Evolutionary conservation across 169 alveolate species (phyloP).

Genomic region (Eimeria zaria): DNA sequence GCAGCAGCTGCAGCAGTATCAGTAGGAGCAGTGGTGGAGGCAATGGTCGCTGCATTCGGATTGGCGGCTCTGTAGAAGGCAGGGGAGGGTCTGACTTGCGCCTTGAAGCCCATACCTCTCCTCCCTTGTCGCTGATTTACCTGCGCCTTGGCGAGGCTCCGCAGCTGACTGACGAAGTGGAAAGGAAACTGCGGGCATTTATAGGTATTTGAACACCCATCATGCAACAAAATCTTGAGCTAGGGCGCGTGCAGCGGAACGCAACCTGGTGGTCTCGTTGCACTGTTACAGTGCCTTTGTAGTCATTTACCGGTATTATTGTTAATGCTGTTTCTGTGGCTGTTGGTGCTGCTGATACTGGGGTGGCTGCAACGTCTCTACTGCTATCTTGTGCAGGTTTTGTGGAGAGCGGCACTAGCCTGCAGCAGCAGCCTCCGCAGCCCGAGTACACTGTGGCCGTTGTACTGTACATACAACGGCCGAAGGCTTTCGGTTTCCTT

Average conservation of each 20-base stretch:
- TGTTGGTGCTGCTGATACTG: neutral
- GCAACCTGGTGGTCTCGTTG: neutral
- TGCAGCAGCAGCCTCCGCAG: slow-evolving; percentile 53
- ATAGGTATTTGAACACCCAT: slow-evolving; percentile 26
- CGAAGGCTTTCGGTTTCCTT: slow-evolving; percentile 51
- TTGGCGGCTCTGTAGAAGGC: slow-evolving; percentile 16
- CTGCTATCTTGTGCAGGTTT: neutral
- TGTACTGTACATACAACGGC: slow-evolving; percentile 58
- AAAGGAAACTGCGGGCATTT: slow-evolving; percentile 44
- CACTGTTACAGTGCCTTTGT: neutral
- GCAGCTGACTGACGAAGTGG: slow-evolving; percentile 38
- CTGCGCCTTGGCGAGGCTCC: slow-evolving; percentile 64
- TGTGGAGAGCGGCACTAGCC: slow-evolving; percentile 42
- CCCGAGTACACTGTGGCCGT: slow-evolving; percentile 45
- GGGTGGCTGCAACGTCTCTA: neutral
- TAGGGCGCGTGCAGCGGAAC: neutral
- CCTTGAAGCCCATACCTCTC: slow-evolving; percentile 47
- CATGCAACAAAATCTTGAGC: neutral
- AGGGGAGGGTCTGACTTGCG: slow-evolving; percentile 1
- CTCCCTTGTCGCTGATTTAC: slow-evolving; percentile 47
- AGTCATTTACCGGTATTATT: neutral
- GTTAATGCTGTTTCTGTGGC: slow-evolving; percentile 13
- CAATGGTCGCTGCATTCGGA: slow-evolving; percentile 1
- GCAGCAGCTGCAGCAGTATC: slow-evolving; percentile 29
- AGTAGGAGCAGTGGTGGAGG: slow-evolving; percentile 9